These are phyloP conservation scores for Fraxinus velutina DNA, from an alignment of 305 asterid genomes.

Conservation along the genomic window DNA sequence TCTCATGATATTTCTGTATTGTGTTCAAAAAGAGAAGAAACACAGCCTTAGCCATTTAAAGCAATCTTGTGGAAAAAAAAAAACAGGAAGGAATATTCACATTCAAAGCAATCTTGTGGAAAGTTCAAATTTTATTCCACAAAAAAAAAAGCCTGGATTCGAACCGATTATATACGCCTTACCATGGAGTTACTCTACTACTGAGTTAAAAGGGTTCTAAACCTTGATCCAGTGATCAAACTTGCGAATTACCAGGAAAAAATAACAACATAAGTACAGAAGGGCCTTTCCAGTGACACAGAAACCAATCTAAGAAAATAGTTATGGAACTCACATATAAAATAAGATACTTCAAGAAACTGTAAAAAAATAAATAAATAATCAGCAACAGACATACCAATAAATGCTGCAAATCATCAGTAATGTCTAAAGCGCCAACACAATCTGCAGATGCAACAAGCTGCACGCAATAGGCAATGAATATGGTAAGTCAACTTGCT, in stretches of 20 bases:
- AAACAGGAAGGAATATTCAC: background rate
- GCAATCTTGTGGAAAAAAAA: background rate
- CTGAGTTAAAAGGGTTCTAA: background rate
- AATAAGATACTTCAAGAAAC: constrained; percentile 1
- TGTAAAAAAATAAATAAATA: constrained; percentile 11
- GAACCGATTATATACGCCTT: background rate
- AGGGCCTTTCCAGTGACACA: background rate
- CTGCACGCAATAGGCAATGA: constrained; percentile 45
- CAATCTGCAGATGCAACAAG: constrained; percentile 98
- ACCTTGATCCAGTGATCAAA: background rate
- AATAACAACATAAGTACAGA: background rate
- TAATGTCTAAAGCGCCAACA: constrained; percentile 95
- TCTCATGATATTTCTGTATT: background rate
- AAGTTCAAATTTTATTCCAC: background rate
- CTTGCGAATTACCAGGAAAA: background rate
- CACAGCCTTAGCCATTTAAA: constrained; percentile 6
- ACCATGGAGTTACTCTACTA: background rate
- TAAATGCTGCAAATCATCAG: constrained; percentile 84
- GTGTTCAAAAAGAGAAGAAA: background rate
- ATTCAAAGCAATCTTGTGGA: constrained; percentile 1
- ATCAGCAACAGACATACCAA: constrained; percentile 53
- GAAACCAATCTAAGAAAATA: background rate
- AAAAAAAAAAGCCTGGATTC: background rate
- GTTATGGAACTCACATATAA: background rate
- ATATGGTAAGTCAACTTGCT: constrained; percentile 27